A percentile compares a stretch with the other conserved stretches of the same genome.
phyloP scores from a whole-genome alignment of 495 filamentous ascomycete species.

The Entonaema liquescens region DNA sequence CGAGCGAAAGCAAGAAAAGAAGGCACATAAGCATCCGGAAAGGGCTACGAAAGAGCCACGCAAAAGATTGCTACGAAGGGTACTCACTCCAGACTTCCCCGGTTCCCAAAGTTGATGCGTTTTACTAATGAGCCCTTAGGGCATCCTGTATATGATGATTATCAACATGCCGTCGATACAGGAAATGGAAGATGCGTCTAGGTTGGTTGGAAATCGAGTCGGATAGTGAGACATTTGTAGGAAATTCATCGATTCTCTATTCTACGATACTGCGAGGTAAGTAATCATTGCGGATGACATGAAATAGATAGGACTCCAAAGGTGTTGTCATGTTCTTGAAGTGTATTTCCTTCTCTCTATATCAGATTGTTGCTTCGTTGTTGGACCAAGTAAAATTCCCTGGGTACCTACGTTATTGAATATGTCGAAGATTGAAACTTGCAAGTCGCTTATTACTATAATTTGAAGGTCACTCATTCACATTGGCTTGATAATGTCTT shows the following conservation, averaged over 20 bases:
- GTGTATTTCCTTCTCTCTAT: too few relatives aligned
- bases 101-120: background rate
- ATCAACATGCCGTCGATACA: slow-evolving; percentile 23
- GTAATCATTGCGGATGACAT: too few relatives aligned
- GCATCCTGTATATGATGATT: slow-evolving; percentile 36
- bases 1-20: slow-evolving; percentile 19
- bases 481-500: too few relatives aligned
- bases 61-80: slow-evolving; percentile 21
- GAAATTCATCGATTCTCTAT: too few relatives aligned
- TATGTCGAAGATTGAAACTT: too few relatives aligned
- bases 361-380: too few relatives aligned
- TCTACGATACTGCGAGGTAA: background rate
- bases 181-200: slow-evolving; percentile 32
- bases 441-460: too few relatives aligned
- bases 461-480: too few relatives aligned
- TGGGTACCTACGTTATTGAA: too few relatives aligned
- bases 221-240: background rate
- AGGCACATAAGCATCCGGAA: slow-evolving; percentile 25
- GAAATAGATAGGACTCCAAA: too few relatives aligned
- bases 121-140: slow-evolving; percentile 1
- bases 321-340: too few relatives aligned
- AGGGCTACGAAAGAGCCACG: slow-evolving; percentile 14
- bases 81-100: background rate
- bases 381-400: too few relatives aligned
- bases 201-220: background rate